Conservation (phyloP, 768 basidiomycete genomes). For the Tylopilus felleus region DNA sequence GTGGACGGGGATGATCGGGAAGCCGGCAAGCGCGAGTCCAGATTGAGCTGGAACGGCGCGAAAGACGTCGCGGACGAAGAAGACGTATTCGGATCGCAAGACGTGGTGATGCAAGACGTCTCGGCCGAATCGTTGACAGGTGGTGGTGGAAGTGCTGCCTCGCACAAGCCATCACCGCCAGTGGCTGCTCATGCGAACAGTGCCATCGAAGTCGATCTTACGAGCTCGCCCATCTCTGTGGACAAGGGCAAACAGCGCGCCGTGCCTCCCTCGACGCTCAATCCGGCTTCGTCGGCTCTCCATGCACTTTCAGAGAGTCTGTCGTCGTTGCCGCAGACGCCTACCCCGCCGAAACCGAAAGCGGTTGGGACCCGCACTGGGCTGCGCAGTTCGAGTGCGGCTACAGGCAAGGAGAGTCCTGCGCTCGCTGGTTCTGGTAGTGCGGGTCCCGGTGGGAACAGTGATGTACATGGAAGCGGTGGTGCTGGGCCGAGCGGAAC, state of each 20-base stretch:
- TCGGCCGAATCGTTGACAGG: constrained; percentile 8
- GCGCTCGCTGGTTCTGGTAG: constrained; percentile 34
- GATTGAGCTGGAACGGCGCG: not conserved
- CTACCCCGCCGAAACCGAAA: constrained; percentile 31
- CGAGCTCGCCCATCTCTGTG: constrained; percentile 12
- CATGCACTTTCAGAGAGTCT: constrained; percentile 63
- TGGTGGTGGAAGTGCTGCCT: not conserved
- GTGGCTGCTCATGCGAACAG: constrained; percentile 4
- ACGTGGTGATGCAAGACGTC: constrained; percentile 3
- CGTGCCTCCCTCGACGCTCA: constrained; percentile 18
- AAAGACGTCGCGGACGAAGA: not conserved
- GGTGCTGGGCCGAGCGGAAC: constrained; percentile 15
- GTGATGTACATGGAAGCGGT: constrained; percentile 18
- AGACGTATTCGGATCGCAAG: constrained; percentile 11
- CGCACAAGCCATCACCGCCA: constrained; percentile 14
- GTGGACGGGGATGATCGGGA: not conserved
- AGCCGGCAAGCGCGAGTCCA: not conserved
- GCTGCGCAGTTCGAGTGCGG: constrained; percentile 39
- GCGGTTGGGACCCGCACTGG: constrained; percentile 49
- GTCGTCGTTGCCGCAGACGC: constrained; percentile 44
- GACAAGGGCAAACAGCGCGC: constrained; percentile 26
- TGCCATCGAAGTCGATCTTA: constrained; percentile 10
- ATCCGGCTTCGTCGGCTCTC: constrained; percentile 40
- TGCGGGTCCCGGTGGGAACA: constrained; percentile 22
- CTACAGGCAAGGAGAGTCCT: constrained; percentile 22